Evolutionary conservation across 768 basidiomycete genomes (phyloP), one percentile per base, ranked within the genome.

Genomic region (Suillus placidus): DNA sequence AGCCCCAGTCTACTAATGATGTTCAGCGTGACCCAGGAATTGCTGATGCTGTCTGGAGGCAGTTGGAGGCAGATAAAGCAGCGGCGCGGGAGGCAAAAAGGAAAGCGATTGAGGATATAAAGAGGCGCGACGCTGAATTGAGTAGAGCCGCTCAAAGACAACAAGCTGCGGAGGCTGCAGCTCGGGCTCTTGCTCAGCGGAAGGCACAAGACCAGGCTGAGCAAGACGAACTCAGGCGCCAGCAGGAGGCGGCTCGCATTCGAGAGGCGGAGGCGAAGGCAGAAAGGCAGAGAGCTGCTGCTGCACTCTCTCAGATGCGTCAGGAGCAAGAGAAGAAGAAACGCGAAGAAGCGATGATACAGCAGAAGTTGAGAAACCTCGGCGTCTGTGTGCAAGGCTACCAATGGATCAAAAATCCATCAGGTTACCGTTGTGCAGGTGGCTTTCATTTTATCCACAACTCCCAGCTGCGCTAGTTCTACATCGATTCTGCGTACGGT

Each of bases 301-400:
- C 70, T 38, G 78, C 74, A 5, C 62, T 81, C 61, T 75, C 68
- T 65, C 72, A 70, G 65, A 73, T 78, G 64, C 73, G 72, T 66
- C 63, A 75, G 14, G 64, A 72, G 65, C 63, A 70, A 23, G 70
- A 71, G 51, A 73, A 64, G 66, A 52, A 69, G 37, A 70, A 67
- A 51, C 76, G 77, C 0, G 68, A 71, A 49, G 72, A 79, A 58
- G 63, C 69, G 2, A 66, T 71, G 20, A 79, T 75, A 5, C 88
- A 84, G 73, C 66, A 62, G 38, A 82, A 76, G 61, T 68, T 87
- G 18, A 74, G 80, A 1, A 32, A 62, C 1, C 82, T 88, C 77
- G 88, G 88, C 0, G 72, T 83, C 2, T 89, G 88, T 67, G 70
- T 72, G 4, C 74, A 67, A 26, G 85, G 85, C 1, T 87, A 68